Conservation (phyloP, 2,329 filamentous ascomycete genomes). For the Fusarium cicatricum region DNA sequence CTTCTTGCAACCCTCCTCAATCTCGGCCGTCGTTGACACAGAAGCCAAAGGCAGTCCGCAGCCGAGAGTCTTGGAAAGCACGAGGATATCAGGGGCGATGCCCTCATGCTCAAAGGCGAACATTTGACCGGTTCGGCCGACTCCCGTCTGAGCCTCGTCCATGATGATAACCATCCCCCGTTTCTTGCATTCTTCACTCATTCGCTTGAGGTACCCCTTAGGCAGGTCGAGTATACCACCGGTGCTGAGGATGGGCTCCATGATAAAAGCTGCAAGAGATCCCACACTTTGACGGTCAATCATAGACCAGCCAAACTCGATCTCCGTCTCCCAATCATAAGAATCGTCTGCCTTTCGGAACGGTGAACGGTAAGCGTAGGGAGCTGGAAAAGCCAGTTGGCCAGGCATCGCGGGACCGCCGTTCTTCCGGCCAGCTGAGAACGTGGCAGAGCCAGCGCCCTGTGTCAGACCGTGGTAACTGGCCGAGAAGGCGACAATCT, state of each 20-base stretch:
- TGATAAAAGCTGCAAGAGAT: slow-evolving; percentile 69
- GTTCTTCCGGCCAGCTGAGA: slow-evolving; percentile 60
- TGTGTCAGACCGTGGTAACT: slow-evolving; percentile 69
- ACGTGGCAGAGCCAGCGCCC: slow-evolving; percentile 60
- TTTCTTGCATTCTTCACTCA: slow-evolving; percentile 55
- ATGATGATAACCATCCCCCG: slow-evolving; percentile 66
- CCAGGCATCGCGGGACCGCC: slow-evolving; percentile 60
- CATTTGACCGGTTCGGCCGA: slow-evolving; percentile 64
- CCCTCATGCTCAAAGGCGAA: slow-evolving; percentile 62
- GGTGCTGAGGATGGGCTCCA: slow-evolving; percentile 66
- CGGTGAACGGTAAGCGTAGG: slow-evolving; percentile 67
- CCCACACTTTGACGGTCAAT: slow-evolving; percentile 66
- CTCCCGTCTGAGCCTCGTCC: slow-evolving; percentile 67
- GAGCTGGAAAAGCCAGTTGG: slow-evolving; percentile 64
- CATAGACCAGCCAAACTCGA: slow-evolving; percentile 69
- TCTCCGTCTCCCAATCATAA: slow-evolving; percentile 72
- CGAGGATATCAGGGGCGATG: slow-evolving; percentile 32
- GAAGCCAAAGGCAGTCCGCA: slow-evolving; percentile 59
- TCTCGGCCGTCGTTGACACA: slow-evolving; percentile 57
- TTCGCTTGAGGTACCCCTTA: slow-evolving; percentile 20
- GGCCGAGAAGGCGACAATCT: slow-evolving; percentile 66
- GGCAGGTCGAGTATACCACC: slow-evolving; percentile 52
- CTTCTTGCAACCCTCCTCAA: slow-evolving; percentile 55
- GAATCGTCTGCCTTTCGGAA: slow-evolving; percentile 67
- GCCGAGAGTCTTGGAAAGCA: slow-evolving; percentile 61